These are phyloP conservation scores for Moesziomyces sp. DNA, from an alignment of 1,284 basidiomycete species.

Conservation along the genomic window DNA sequence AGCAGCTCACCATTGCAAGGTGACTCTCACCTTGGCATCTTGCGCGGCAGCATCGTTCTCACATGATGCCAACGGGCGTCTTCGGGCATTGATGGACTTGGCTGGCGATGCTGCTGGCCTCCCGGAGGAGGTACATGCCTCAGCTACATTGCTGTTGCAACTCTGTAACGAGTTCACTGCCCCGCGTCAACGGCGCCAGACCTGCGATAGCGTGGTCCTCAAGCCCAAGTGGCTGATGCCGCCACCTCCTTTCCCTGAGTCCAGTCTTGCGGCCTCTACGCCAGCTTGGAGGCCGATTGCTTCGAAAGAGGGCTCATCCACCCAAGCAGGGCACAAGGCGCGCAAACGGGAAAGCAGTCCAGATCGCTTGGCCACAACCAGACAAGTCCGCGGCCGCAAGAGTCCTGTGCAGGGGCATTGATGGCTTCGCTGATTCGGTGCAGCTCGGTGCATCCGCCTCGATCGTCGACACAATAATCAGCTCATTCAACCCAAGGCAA, in stretches of 20 bases:
- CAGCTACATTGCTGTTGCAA: slow-evolving; percentile 1
- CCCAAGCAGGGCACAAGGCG: not conserved
- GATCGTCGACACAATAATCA: no score
- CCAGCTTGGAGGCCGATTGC: not conserved
- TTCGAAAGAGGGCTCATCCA: no score
- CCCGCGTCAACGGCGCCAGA: no score
- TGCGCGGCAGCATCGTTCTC: no score
- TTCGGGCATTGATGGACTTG: slow-evolving; percentile 1
- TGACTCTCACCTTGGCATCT: not conserved
- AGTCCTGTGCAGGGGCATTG: no score
- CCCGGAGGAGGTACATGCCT: slow-evolving; percentile 3
- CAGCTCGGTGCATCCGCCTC: no score
- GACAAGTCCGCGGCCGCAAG: not conserved
- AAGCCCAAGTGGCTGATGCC: slow-evolving; percentile 13
- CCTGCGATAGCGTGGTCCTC: no score
- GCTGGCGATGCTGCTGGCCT: not conserved
- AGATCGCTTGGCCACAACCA: no score
- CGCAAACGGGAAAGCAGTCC: not conserved
- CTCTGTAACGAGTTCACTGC: not conserved
- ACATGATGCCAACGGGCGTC: not conserved
- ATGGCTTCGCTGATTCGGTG: no score
- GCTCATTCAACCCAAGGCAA: no score
- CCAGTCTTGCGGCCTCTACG: not conserved
- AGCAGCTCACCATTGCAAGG: slow-evolving; percentile 9
- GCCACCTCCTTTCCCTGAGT: slow-evolving; percentile 8